Base-by-base conservation (phyloP, 345 rosid genomes). In the Eucalyptus erythrocorys region DNA sequence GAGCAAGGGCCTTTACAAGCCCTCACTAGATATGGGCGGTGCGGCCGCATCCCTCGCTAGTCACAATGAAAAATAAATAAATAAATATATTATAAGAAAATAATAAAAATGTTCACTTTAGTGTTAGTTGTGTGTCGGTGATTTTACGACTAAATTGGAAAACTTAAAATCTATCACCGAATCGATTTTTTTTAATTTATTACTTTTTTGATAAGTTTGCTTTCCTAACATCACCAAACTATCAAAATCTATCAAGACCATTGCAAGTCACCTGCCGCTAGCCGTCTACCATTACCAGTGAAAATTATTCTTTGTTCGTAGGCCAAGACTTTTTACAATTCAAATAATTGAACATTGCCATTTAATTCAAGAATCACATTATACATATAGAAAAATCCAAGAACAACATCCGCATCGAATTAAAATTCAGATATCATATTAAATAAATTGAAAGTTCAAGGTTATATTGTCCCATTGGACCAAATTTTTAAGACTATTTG, bases 21-120 rank as follows among this genome's bases (percentile, higher is more conserved):
- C 4, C 10, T 51, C 57, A 51, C 26, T 51, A 55, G 3, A 24
- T 24, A 22, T 55, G 61, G 61, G 13, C 3, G 3, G 24, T 8
- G 61, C 0, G 0, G 13, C 4, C 6, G 16, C 6, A 0, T 22
- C 1, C 30, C 30, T 55, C 0, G 0, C 3, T 1, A 0, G 0
- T 5, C 0, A 55, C 13, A 55, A 55, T 55, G 30, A 55, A 55
- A 55, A 55, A 55, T 55, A 55, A 55, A 22, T 55, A 55, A 55
- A 55, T 8, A 22, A 22, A 21, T n/a, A n/a, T n/a, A n/a, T 21
- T 7, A 50, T 50, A 6, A 51, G 17, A 6, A 51, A 17, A 4
- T 53, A 22, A 21, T 55, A 55, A 55, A 55, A 55, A 0, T 24
- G 1, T 55, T 24, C 13, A 24, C 30, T 24, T 24, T 5, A 55